Conservation (phyloP, 805 yeast species). For the Naumovozyma baii region DNA sequence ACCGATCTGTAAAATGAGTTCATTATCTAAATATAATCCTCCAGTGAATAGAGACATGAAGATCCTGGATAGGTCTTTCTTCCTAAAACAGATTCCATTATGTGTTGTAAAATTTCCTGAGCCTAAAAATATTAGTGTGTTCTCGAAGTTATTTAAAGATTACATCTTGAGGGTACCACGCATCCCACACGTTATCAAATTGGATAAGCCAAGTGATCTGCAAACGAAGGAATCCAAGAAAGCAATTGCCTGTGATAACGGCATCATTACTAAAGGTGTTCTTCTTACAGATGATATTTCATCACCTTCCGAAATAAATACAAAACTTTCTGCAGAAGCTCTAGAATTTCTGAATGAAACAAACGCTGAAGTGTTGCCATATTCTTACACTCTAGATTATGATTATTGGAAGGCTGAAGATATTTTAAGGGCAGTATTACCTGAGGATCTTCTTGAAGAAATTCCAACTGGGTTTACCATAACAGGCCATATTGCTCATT, state of each 20-base stretch:
- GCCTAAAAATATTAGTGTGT: conserved; percentile 49
- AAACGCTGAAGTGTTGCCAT: conserved; percentile 40
- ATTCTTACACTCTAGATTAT: conserved; percentile 53
- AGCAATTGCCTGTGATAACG: conserved; percentile 22
- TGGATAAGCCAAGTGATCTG: conserved; percentile 17
- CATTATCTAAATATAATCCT: conserved; percentile 34
- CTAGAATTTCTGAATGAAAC: conserved; percentile 38
- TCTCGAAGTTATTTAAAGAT: conserved; percentile 46
- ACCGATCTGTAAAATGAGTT: no score
- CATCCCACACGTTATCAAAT: conserved; percentile 55
- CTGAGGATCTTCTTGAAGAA: conserved; percentile 54
- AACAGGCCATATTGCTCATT: conserved; percentile 93
- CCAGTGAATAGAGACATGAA: conserved; percentile 62
- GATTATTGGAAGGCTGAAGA: conserved; percentile 87
- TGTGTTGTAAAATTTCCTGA: conserved; percentile 64
- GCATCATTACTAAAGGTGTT: conserved; percentile 33
- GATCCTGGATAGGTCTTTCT: conserved; percentile 55
- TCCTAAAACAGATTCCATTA: conserved; percentile 46
- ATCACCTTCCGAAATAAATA: conserved; percentile 30
- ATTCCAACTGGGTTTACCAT: conserved; percentile 85
- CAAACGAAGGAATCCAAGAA: conserved; percentile 7
- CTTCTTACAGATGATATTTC: conserved; percentile 47
- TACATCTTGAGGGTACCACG: conserved; percentile 67
- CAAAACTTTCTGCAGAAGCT: conserved; percentile 36
- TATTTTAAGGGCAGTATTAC: conserved; percentile 65